Conservation (phyloP, 2,329 filamentous ascomycete genomes). For the Colletotrichum horii region DNA sequence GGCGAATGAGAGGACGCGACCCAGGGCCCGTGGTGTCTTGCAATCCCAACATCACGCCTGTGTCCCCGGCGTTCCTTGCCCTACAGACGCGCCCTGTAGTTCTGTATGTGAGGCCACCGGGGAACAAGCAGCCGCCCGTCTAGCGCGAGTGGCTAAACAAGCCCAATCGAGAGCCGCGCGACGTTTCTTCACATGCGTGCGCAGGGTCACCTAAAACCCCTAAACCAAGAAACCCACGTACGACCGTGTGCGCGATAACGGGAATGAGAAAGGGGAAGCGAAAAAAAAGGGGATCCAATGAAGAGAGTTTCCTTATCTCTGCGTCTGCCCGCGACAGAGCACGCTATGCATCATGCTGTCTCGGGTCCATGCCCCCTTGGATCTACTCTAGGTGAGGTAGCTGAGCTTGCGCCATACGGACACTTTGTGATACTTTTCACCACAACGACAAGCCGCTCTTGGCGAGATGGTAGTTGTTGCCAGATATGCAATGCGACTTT, state of each 20-base stretch:
- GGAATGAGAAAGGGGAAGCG: neutral
- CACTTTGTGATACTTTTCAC: neutral
- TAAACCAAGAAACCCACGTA: neutral
- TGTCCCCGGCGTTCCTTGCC: neutral
- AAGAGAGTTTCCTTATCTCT: conserved; percentile 15
- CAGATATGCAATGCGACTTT: neutral
- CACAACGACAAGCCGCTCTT: neutral
- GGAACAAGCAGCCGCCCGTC: neutral
- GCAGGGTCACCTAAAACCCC: neutral
- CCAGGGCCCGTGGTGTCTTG: neutral
- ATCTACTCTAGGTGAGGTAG: neutral
- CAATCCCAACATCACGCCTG: neutral
- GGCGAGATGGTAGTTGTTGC: neutral
- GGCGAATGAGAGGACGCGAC: neutral
- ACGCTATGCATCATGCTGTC: neutral
- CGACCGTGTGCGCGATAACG: conserved; percentile 6
- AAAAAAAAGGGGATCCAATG: neutral
- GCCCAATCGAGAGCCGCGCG: neutral
- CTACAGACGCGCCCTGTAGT: neutral
- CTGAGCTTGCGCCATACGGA: neutral
- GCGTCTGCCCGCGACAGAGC: neutral
- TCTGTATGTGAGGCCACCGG: neutral
- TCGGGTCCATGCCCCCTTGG: neutral
- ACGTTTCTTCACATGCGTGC: conserved; percentile 16
- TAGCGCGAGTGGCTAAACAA: neutral